Evolutionary conservation across 73 alveolate species (phyloP), one percentile per base, ranked within the genome.

Genomic region (Urostyla sp.): DNA sequence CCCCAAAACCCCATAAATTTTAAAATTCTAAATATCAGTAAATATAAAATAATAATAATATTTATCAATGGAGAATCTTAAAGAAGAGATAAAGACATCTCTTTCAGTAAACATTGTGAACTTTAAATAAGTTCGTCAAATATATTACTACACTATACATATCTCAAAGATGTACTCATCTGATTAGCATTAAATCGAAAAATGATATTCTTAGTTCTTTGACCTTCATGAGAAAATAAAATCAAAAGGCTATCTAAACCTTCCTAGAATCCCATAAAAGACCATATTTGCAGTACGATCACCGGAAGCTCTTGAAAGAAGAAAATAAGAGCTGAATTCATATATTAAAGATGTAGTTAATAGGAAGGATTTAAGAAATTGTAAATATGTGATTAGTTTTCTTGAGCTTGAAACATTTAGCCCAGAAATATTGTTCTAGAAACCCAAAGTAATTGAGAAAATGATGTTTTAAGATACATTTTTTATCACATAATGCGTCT

Each of bases 371-470:
- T 46, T 69, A 20, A 45, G 83, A 32, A 69, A 69, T 30, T 36
- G 37, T 13, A 48, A 69, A 48, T 67, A 69, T 45, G 54, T 69
- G 35, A 69, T 69, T 13, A 24, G 30, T 28, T 69, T 69, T 32
- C 35, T 69, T 21, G 83, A 69, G 26, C 31, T 69, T 36, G 83
- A 69, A n/a, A 49, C 44, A 28, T 69, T 69, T 69, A 18, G 51
- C 28, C 83, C 83, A 6, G 83, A 69, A 28, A 31, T 69, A 26
- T 36, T 69, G 18, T 24, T 69, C 0, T 37, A 69, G 24, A 69
- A 69, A 54, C 83, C 83, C 48, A 45, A 69, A 28, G 8, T 69
- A 30, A 54, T 69, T 38, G 79, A 63, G 24, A 63, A n/a, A n/a
- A n/a, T n/a, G n/a, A n/a, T n/a, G n/a, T n/a, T n/a, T n/a, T n/a